phyloP scores from a whole-genome alignment of 306 rosid species.

The Cicer yamashitae region DNA sequence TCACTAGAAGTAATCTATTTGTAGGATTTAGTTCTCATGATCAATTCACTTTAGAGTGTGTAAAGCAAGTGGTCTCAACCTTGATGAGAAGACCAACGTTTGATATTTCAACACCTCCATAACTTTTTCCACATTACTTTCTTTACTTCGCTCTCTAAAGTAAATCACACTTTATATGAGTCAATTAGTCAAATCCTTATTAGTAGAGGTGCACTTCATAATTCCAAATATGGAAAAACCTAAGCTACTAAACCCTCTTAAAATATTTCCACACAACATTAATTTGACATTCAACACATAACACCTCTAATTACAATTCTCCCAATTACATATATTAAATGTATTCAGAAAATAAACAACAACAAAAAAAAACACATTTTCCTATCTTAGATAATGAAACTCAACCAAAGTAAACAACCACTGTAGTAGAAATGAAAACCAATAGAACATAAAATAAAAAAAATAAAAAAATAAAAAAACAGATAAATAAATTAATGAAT shows the following conservation, averaged over 20 bases:
- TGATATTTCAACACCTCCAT: not conserved
- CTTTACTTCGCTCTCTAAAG: too few relatives aligned
- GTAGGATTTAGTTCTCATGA: not conserved
- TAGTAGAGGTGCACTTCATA: not conserved
- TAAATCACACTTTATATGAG: not conserved
- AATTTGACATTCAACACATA: not conserved
- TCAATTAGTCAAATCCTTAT: not conserved
- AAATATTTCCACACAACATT: not conserved
- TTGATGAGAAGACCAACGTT: not conserved
- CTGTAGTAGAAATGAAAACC: not conserved
- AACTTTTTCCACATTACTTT: too few relatives aligned
- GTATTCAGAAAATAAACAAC: not conserved
- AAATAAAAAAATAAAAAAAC: not conserved
- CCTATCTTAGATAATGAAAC: not conserved
- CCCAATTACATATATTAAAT: not conserved
- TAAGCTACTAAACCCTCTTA: slow-evolving; percentile 5
- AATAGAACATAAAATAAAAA: not conserved
- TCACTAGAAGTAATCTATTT: not conserved
- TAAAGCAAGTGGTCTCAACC: not conserved
- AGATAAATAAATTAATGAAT: not conserved
- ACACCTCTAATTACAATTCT: not conserved
- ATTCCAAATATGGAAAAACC: not conserved
- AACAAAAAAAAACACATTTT: not conserved
- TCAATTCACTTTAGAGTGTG: not conserved
- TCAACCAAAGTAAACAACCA: not conserved